phyloP scores from a whole-genome alignment of 2,329 filamentous ascomycete species.

The Fusarium decemcellulare region DNA sequence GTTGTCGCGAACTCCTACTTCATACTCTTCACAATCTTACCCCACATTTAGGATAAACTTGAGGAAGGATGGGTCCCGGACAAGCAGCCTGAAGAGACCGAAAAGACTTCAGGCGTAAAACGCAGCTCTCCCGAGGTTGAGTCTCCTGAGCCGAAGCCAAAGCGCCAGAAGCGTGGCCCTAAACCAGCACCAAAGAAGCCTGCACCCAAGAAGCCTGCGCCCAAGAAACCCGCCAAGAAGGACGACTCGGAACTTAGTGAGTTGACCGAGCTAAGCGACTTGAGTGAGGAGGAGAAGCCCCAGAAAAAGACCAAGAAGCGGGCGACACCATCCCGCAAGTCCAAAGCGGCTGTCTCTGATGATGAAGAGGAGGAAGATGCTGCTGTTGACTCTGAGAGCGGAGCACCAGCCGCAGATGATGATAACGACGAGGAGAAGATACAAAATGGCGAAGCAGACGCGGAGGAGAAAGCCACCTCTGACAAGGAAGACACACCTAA shows the following conservation, averaged over 20 bases:
- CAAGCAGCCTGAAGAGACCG: slow-evolving; percentile 42
- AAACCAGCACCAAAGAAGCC: slow-evolving; percentile 46
- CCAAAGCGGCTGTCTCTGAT: slow-evolving; percentile 46
- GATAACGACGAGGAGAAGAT: slow-evolving; percentile 7
- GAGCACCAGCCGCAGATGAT: slow-evolving; percentile 11
- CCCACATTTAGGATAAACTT: slow-evolving; percentile 51
- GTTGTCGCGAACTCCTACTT: slow-evolving; percentile 42
- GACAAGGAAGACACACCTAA: slow-evolving; percentile 16
- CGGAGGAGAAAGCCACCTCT: slow-evolving; percentile 7
- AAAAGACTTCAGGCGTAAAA: slow-evolving; percentile 50
- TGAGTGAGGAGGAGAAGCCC: slow-evolving; percentile 45
- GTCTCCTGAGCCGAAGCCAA: slow-evolving; percentile 56
- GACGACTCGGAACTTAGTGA: slow-evolving; percentile 39
- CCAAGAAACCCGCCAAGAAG: slow-evolving; percentile 35
- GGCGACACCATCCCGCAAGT: slow-evolving; percentile 21
- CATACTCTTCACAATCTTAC: slow-evolving; percentile 4
- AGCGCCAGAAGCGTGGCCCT: slow-evolving; percentile 56
- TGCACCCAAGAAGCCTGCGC: slow-evolving; percentile 38
- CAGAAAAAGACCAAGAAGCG: slow-evolving; percentile 36
- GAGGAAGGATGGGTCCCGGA: slow-evolving; percentile 54
- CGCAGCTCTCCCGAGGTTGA: slow-evolving; percentile 51
- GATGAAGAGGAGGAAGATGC: slow-evolving; percentile 42
- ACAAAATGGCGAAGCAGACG: background rate
- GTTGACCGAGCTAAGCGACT: slow-evolving; percentile 43
- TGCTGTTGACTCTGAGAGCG: slow-evolving; percentile 30